Evolutionary conservation across 257 asterid genomes (phyloP).

Genomic region (Petunia secreta): DNA sequence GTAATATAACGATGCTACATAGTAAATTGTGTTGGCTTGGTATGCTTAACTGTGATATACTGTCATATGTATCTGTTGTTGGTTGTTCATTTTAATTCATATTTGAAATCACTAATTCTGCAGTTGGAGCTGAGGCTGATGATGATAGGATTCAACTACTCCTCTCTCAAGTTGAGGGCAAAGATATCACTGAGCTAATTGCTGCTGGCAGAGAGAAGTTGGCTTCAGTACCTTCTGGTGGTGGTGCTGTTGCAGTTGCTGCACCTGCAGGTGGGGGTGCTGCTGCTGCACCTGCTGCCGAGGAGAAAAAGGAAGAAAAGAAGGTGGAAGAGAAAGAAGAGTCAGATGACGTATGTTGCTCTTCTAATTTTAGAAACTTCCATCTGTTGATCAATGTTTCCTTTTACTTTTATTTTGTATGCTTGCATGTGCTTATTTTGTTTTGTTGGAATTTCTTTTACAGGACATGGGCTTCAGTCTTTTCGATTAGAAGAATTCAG

Average conservation of each 20-base stretch:
- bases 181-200: constrained; percentile 51
- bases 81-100: not conserved
- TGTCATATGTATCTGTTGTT: not conserved
- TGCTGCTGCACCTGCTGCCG: constrained; percentile 49
- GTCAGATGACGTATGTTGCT: constrained; percentile 37
- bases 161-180: constrained; percentile 44
- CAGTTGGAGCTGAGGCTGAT: constrained; percentile 55
- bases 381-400: not conserved
- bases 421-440: not conserved
- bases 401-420: not conserved
- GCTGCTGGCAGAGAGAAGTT: constrained; percentile 59
- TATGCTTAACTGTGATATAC: not conserved
- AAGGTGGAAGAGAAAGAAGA: constrained; percentile 54
- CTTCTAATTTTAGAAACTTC: not conserved
- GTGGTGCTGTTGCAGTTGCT: constrained; percentile 50
- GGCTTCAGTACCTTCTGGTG: constrained; percentile 59
- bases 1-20: not conserved
- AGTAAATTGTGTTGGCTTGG: not conserved
- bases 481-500: constrained; percentile 35
- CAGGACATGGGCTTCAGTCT: constrained; percentile 59
- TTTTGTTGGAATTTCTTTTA: not conserved
- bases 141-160: constrained; percentile 47
- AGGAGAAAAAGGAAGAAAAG: constrained; percentile 52
- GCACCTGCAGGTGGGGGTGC: constrained; percentile 45
- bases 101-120: not conserved